Evolutionary conservation across 1,284 basidiomycete species (phyloP).

Genomic region (Cutaneotrichosporon dermatis): DNA sequence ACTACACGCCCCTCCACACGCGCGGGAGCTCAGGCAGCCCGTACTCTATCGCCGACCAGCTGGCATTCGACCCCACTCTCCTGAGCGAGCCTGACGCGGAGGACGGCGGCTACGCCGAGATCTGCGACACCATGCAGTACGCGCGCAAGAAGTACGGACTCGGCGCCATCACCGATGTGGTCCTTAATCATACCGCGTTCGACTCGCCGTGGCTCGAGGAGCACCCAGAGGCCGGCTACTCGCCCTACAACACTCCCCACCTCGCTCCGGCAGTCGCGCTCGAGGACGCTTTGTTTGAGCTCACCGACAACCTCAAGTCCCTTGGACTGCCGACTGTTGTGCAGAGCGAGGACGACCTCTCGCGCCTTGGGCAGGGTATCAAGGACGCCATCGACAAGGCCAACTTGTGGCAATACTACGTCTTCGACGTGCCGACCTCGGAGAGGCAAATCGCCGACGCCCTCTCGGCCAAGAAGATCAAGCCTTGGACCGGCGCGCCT

Average conservation of each 20-base stretch:
- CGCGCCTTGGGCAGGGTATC: conserved; percentile 62
- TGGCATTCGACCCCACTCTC: conserved; percentile 71
- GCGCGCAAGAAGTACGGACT: conserved; percentile 81
- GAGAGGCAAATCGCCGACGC: conserved; percentile 39
- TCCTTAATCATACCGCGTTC: conserved; percentile 90
- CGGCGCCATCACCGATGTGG: conserved; percentile 83
- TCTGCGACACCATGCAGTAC: conserved; percentile 58
- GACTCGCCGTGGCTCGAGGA: conserved; percentile 85
- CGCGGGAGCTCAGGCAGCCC: conserved; percentile 82
- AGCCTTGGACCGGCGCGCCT: conserved; percentile 47
- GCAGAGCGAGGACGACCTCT: conserved; percentile 63
- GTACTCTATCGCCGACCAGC: conserved; percentile 84
- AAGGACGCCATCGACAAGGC: conserved; percentile 59
- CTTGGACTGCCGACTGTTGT: conserved; percentile 63
- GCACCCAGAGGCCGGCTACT: conserved; percentile 92
- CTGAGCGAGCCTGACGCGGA: conserved; percentile 56
- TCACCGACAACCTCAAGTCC: conserved; percentile 63
- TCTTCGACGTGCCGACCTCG: conserved; percentile 61
- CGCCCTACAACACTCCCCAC: conserved; percentile 81
- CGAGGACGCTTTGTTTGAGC: conserved; percentile 74
- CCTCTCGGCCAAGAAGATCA: conserved; percentile 58
- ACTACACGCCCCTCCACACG: conserved; percentile 89
- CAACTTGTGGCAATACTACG: conserved; percentile 87
- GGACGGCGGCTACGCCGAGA: conserved; percentile 54
- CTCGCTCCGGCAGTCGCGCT: conserved; percentile 80